These are phyloP conservation scores for Hypoxylon sp. DNA, from an alignment of 2,329 filamentous ascomycete species.

Conservation along the genomic window DNA sequence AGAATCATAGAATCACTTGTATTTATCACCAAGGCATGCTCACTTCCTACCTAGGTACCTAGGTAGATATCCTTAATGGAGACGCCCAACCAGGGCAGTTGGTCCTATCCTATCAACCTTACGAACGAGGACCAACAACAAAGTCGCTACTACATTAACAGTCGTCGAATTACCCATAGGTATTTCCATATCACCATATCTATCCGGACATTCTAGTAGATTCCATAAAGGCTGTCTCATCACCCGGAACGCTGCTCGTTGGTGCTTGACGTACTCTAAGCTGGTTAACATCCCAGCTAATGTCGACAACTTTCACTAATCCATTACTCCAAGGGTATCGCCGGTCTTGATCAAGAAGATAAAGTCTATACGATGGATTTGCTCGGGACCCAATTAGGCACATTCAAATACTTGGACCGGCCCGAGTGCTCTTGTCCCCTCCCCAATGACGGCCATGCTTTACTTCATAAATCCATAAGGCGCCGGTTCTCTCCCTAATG, in stretches of 20 bases:
- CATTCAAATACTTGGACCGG: slow-evolving; percentile 14
- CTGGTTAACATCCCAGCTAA: not conserved
- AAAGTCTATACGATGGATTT: not conserved
- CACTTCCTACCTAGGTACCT: not conserved
- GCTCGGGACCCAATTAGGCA: slow-evolving; percentile 18
- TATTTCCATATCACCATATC: not conserved
- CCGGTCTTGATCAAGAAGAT: not conserved
- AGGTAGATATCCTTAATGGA: not conserved
- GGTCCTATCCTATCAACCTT: not conserved
- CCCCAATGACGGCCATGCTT: slow-evolving; percentile 4
- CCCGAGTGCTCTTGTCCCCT: slow-evolving; percentile 12
- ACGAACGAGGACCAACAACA: slow-evolving; percentile 2
- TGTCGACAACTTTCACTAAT: not conserved
- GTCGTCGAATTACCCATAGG: not conserved
- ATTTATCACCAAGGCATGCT: not conserved
- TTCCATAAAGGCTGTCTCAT: not conserved
- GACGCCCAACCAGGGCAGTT: not conserved
- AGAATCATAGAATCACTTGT: not conserved
- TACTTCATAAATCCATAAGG: slow-evolving; percentile 10
- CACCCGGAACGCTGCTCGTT: not conserved
- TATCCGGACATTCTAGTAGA: not conserved
- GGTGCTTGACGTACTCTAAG: not conserved
- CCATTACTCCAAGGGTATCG: not conserved
- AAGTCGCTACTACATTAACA: not conserved
- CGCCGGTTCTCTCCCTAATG: slow-evolving; percentile 3